Evolutionary conservation across 2,329 filamentous ascomycete species (phyloP).

Genomic region (Acrodontium crateriforme): DNA sequence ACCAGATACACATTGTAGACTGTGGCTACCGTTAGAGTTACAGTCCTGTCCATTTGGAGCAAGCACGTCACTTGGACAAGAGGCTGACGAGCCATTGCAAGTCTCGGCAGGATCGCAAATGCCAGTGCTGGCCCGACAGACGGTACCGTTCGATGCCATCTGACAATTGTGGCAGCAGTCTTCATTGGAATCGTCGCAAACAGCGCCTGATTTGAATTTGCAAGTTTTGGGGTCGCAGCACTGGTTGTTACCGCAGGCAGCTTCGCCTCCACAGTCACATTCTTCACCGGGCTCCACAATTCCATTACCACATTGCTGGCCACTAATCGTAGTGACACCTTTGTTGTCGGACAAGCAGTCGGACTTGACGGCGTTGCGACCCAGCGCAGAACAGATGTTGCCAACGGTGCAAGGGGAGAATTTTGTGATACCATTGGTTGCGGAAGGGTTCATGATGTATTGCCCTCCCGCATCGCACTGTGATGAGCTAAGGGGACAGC

Average conservation of each 20-base stretch:
- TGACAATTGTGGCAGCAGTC: conserved; percentile 67
- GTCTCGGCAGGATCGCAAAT: conserved; percentile 74
- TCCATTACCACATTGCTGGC: conserved; percentile 84
- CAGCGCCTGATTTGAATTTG: conserved; percentile 60
- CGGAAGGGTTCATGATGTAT: conserved; percentile 96
- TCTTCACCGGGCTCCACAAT: conserved; percentile 92
- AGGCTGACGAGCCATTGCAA: conserved; percentile 58
- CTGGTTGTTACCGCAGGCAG: conserved; percentile 55
- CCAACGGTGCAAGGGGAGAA: conserved; percentile 87
- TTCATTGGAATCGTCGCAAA: conserved; percentile 75
- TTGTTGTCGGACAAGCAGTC: conserved; percentile 74
- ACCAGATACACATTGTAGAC: conserved; percentile 74
- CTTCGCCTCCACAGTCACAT: conserved; percentile 78
- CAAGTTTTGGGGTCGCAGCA: conserved; percentile 84
- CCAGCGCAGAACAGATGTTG: conserved; percentile 82
- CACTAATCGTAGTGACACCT: conserved; percentile 66
- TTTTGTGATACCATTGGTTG: conserved; percentile 52
- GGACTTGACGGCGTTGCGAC: conserved; percentile 60
- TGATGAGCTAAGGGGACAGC: conserved; percentile 59
- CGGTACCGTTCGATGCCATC: conserved; percentile 50
- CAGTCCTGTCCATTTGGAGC: conserved; percentile 58
- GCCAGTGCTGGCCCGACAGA: conserved; percentile 71
- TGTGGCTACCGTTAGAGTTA: conserved; percentile 49
- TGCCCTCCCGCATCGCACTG: conserved; percentile 62
- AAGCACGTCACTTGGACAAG: conserved; percentile 61